Evolutionary conservation across 257 asterid genomes (phyloP).

Genomic region (Schizonepeta tenuifolia): DNA sequence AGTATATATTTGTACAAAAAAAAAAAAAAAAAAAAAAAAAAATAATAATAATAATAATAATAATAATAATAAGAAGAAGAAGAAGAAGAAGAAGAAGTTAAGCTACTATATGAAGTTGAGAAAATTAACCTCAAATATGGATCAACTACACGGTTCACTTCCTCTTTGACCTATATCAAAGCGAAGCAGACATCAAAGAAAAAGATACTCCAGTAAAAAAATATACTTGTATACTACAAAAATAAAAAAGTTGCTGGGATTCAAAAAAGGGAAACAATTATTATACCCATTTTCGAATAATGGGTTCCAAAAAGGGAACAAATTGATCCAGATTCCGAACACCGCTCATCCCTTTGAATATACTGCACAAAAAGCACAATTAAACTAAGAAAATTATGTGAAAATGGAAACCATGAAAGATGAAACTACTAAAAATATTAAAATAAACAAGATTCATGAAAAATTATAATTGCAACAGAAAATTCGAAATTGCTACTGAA

Average conservation of each 20-base stretch:
- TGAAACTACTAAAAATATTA: background rate
- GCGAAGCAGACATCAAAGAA: background rate
- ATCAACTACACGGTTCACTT: conserved; percentile 43
- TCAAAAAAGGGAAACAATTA: background rate
- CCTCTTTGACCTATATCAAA: conserved; percentile 63
- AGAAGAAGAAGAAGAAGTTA: too few relatives aligned
- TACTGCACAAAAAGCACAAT: conserved; percentile 34
- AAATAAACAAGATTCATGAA: too few relatives aligned
- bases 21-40: too few relatives aligned
- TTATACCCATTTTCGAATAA: conserved; percentile 50
- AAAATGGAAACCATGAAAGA: background rate
- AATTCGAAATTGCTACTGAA: background rate
- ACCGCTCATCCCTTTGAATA: conserved; percentile 38
- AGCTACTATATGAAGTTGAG: background rate
- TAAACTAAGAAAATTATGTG: background rate
- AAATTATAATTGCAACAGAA: too few relatives aligned
- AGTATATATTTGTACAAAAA: too few relatives aligned
- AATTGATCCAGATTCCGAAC: conserved; percentile 42
- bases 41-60: too few relatives aligned
- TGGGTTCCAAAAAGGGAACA: conserved; percentile 49
- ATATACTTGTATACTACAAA: background rate
- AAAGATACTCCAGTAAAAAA: background rate
- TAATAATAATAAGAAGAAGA: too few relatives aligned
- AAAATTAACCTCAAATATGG: conserved; percentile 48
- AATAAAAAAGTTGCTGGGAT: too few relatives aligned